A percentile compares a stretch with the other conserved stretches of the same genome.
Evolutionary conservation across 2,329 filamentous ascomycete genomes (phyloP).

Genomic region (Stemphylium vesicarium): DNA sequence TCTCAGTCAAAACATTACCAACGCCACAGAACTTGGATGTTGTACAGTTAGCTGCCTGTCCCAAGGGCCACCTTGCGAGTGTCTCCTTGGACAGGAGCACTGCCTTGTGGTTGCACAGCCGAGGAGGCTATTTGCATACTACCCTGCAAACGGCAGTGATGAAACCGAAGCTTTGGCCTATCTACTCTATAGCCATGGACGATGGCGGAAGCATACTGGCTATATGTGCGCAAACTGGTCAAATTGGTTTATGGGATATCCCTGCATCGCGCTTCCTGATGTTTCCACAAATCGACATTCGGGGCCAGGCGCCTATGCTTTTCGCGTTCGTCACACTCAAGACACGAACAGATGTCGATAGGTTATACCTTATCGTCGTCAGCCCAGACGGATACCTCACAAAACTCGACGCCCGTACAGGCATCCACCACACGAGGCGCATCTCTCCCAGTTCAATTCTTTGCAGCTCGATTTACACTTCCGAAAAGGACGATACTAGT

Average conservation of each 20-base stretch:
- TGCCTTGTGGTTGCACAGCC: conserved; percentile 62
- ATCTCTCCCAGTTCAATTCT: conserved; percentile 36
- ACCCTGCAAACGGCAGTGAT: conserved; percentile 41
- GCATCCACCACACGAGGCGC: conserved; percentile 39
- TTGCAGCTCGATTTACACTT: conserved; percentile 37
- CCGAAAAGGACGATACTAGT: conserved; percentile 32
- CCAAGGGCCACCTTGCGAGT: conserved; percentile 70
- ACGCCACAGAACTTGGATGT: conserved; percentile 74
- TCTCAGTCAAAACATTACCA: conserved; percentile 67
- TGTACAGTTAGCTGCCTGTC: conserved; percentile 66
- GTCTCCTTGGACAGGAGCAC: conserved; percentile 74
- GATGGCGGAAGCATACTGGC: conserved; percentile 70
- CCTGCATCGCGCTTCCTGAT: conserved; percentile 63
- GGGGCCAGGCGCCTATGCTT: conserved; percentile 67
- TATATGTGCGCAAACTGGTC: conserved; percentile 64
- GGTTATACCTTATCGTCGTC: conserved; percentile 63
- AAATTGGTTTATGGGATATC: conserved; percentile 69
- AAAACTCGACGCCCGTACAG: conserved; percentile 61
- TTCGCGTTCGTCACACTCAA: conserved; percentile 58
- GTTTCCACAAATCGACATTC: conserved; percentile 59
- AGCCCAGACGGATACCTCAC: conserved; percentile 68
- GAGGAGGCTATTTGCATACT: conserved; percentile 37
- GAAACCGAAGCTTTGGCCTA: conserved; percentile 49
- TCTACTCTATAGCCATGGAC: conserved; percentile 70
- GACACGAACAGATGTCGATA: conserved; percentile 35